Evolutionary conservation across 768 basidiomycete genomes (phyloP), one percentile per base, ranked within the genome.

Genomic region (Kwoniella botswanensis): DNA sequence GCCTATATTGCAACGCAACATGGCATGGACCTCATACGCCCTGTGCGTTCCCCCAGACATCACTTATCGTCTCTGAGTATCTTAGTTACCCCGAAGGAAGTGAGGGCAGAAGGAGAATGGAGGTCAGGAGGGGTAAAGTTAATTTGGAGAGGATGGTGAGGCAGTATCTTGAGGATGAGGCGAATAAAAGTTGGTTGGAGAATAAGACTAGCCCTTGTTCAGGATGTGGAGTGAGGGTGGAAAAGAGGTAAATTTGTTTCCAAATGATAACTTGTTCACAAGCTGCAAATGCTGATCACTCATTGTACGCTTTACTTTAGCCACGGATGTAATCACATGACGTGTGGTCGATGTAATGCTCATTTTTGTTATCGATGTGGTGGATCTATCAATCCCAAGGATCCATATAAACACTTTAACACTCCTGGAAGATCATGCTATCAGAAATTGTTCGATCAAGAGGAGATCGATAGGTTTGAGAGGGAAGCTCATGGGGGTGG

Each of bases 21-120:
- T 96, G 94, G 93, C 94, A 96, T 80, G 94, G 94, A 1, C 89
- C 92, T 1, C 87, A 91, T 61, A 87, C 88, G 5, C 84, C 87
- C 11, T 96, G 94, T 72, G 88, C 88, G 0, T 87, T 92, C 29
- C 88, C 89, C 11, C 84, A 88, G 35, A 88, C 89, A n/a, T 89
- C 90, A 74, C 85, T 86, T 52, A 80, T 94, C 60, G 86, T 92
- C 18, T 74, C 86, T 44, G 88, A 91, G 68, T 94, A 95, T 78
- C 84, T 92, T 70, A 86, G 85, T 1, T 85, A 88, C 18, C 84
- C 86, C 2, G 88, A 88, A 44, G 86, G 85, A 9, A 90, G 89
- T 4, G 75, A 79, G 6, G 85, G 85, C 73, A 88, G 90, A 21
- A 68, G 65, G 29, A 71, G 71, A 29, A 86, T 93, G 72, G 92